phyloP scores from a whole-genome alignment of 2,329 filamentous ascomycete species.

The Tolypocladium tropicale region DNA sequence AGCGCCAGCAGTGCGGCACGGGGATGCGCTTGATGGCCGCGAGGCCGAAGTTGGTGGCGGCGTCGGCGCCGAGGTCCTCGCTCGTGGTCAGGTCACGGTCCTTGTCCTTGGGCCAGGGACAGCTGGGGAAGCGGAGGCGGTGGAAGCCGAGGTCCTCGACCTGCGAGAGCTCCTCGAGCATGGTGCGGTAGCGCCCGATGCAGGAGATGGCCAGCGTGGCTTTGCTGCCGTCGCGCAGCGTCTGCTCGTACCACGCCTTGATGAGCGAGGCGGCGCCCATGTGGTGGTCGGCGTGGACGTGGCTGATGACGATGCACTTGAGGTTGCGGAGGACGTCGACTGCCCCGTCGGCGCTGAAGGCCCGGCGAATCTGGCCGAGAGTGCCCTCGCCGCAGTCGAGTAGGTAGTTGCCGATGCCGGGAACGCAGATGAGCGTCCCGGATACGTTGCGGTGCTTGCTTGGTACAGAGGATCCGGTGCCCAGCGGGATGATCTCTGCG shows the following conservation, averaged over 20 bases:
- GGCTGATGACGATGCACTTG: conserved; percentile 82
- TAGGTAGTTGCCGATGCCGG: conserved; percentile 77
- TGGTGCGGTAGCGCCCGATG: conserved; percentile 59
- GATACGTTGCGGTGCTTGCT: conserved; percentile 96
- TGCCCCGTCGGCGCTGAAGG: conserved; percentile 56
- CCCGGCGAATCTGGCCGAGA: conserved; percentile 71
- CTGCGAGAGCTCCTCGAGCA: conserved; percentile 68
- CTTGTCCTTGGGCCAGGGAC: conserved; percentile 8
- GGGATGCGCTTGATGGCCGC: conserved; percentile 51
- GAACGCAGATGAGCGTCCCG: conserved; percentile 72
- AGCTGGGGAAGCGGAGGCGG: conserved; percentile 29
- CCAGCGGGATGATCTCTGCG: conserved; percentile 75
- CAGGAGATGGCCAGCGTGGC: conserved; percentile 56
- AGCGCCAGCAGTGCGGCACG: conserved; percentile 71
- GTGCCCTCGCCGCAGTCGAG: conserved; percentile 92
- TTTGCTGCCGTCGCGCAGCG: conserved; percentile 19
- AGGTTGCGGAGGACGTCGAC: conserved; percentile 66
- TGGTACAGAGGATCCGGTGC: conserved; percentile 82
- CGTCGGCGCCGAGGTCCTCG: conserved; percentile 28
- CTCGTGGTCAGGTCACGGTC: conserved; percentile 21
- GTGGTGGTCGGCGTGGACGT: conserved; percentile 94
- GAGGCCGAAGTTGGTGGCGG: conserved; percentile 49
- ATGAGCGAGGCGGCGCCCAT: conserved; percentile 76
- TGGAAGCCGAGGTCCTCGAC: conserved; percentile 68
- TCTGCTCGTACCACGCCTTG: conserved; percentile 63